Base-by-base conservation (phyloP, 306 rosid species). In the Cucurbita argyrosperma region DNA sequence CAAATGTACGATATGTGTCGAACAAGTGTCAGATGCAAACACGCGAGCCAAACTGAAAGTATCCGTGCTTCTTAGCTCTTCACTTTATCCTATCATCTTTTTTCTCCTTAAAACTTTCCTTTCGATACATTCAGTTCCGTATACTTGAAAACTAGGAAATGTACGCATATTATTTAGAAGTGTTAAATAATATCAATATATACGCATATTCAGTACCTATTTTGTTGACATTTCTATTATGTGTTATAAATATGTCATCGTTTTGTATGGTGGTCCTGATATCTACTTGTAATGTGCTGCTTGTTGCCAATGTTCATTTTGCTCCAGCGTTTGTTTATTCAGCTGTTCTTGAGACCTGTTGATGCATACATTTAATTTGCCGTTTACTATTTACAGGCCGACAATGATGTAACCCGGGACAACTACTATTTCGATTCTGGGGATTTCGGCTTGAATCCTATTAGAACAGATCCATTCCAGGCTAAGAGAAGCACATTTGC, bases 361-460 rank as follows among this genome's bases (percentile, higher is more conserved):
- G 47, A 47, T 68, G 55, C 43, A 13, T 69, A 7, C 4, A 13
- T 14, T 26, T 43, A 35, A 6, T 66, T 43, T 74, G 4, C 72
- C 21, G 0, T 74, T 82, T 71, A 38, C 40, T 60, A 74, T 76
- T 39, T 56, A 45, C 70, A 95, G 99, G 63, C 60, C 7, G 93
- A 84, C 79, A 79, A 79, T 49, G 93, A 87, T 52, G 77, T 87
- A 72, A 83, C 78, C 71, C 83, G 85, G 72, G 92, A 91, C 66
- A 74, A 56, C 79, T 88, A 89, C 79, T 89, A 84, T 83, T 95
- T 85, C 74, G 92, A 80, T 47, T 79, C 96, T 74, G 97, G 87
- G 50, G 92, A 84, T 5, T 82, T 89, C 19, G 99, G 97, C 82
- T 85, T 91, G 56, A 86, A 88, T 78, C 91, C 96, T 79, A 88